Evolutionary conservation across 371 early-diverging fungal genomes (phyloP).

Genomic region (Apophysomyces variabilis): DNA sequence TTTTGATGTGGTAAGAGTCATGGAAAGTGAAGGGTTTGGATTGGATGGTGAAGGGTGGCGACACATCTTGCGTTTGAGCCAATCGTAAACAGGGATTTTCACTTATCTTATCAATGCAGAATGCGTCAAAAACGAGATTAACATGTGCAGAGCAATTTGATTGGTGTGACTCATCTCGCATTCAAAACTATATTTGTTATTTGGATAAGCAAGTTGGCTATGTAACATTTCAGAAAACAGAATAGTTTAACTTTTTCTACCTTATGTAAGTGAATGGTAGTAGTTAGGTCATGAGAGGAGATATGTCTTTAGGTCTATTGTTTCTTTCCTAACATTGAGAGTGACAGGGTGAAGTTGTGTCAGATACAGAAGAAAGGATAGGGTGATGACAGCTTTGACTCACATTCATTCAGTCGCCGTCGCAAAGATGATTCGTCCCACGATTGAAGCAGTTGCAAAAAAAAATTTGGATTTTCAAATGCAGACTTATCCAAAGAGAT

Average conservation of each 20-base stretch:
- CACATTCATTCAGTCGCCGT: constrained; percentile 12
- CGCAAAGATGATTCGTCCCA: constrained; percentile 15
- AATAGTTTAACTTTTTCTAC: background rate
- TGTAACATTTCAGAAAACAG: background rate
- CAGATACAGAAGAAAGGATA: too few species aligned
- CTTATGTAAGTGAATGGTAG: too few species aligned
- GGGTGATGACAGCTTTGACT: background rate
- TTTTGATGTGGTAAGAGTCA: background rate
- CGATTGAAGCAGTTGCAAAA: constrained; percentile 7
- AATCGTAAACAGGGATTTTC: constrained; percentile 18
- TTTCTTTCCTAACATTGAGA: background rate
- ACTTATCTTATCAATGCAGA: constrained; percentile 39
- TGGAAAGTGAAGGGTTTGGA: background rate
- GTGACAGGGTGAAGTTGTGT: background rate
- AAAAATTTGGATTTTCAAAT: constrained; percentile 10
- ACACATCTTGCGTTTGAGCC: constrained; percentile 30
- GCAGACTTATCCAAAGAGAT: constrained; percentile 1
- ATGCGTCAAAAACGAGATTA: background rate
- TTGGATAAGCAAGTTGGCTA: background rate
- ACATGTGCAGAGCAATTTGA: constrained; percentile 23
- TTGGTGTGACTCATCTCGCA: constrained; percentile 56
- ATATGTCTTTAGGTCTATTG: too few species aligned
- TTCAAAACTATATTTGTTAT: too few species aligned
- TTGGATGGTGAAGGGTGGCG: constrained; percentile 11
- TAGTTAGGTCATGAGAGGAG: too few species aligned